These are phyloP conservation scores for Plectranthus barbatus DNA, from an alignment of 257 asterid species.

Conservation along the genomic window DNA sequence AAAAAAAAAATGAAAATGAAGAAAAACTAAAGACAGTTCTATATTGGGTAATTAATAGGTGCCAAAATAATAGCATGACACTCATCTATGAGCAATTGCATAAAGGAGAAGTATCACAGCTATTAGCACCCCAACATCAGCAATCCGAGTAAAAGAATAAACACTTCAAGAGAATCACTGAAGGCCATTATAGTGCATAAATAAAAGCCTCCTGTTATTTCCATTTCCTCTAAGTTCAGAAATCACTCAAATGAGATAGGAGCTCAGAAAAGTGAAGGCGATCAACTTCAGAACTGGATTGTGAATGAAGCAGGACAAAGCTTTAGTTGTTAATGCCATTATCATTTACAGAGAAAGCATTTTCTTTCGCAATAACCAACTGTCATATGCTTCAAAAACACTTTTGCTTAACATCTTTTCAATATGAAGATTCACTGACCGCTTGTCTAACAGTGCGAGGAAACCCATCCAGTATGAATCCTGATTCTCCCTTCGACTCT, in stretches of 20 bases:
- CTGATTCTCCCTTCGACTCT: slow-evolving; percentile 75
- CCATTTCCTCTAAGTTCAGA: not conserved
- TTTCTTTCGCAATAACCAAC: not conserved
- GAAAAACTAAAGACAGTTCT: too few relatives aligned
- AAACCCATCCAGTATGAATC: slow-evolving; percentile 89
- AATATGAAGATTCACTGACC: slow-evolving; percentile 37
- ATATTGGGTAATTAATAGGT: too few relatives aligned
- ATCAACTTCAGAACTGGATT: not conserved
- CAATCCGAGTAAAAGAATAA: not conserved
- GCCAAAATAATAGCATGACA: not conserved
- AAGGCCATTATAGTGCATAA: not conserved
- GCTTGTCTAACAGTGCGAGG: slow-evolving; percentile 97
- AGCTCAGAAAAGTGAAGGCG: not conserved
- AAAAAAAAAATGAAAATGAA: too few relatives aligned
- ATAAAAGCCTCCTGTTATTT: not conserved
- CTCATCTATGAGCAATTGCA: not conserved
- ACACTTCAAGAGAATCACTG: not conserved
- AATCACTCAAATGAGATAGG: not conserved
- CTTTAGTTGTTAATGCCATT: not conserved
- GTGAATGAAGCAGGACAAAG: not conserved
- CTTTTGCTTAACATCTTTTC: not conserved
- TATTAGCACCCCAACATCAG: not conserved
- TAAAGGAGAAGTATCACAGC: not conserved
- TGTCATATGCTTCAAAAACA: not conserved
- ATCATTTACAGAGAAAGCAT: not conserved